Evolutionary conservation across 495 filamentous ascomycete species (phyloP).

Genomic region (Lineolata rhizophorae): DNA sequence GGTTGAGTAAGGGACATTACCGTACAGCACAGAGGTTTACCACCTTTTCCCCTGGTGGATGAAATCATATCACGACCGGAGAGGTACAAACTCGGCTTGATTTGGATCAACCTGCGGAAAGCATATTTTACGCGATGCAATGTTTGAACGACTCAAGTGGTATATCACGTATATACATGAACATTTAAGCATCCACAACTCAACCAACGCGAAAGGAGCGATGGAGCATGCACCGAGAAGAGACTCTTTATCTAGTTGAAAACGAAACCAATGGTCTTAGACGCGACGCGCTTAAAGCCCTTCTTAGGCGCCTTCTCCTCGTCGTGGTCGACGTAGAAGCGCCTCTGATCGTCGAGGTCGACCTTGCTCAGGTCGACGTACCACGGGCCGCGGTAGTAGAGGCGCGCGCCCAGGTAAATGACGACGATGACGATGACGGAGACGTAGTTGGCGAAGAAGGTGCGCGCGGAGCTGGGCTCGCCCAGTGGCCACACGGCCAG

Average conservation of each 20-base stretch:
- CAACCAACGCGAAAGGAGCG: not conserved
- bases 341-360: constrained; percentile 9
- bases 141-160: no score
- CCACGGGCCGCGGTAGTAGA: constrained; percentile 9
- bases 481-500: constrained; percentile 11
- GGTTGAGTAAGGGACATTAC: no score
- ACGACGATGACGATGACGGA: constrained; percentile 8
- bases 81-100: no score
- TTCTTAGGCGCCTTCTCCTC: constrained; percentile 6
- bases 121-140: no score
- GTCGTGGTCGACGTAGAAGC: constrained; percentile 8
- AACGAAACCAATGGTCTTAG: no score
- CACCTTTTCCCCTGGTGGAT: no score
- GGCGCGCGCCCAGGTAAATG: constrained; percentile 10
- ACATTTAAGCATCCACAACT: constrained; percentile 14
- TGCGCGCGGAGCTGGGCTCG: constrained; percentile 2
- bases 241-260: no score
- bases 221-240: constrained; percentile 1
- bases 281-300: no score
- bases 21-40: no score
- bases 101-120: no score
- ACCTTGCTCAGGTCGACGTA: constrained; percentile 7
- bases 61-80: no score
- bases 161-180: no score
- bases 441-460: constrained; percentile 12